Conservation (phyloP, 441 rosid species). For the Mallotus japonicus region DNA sequence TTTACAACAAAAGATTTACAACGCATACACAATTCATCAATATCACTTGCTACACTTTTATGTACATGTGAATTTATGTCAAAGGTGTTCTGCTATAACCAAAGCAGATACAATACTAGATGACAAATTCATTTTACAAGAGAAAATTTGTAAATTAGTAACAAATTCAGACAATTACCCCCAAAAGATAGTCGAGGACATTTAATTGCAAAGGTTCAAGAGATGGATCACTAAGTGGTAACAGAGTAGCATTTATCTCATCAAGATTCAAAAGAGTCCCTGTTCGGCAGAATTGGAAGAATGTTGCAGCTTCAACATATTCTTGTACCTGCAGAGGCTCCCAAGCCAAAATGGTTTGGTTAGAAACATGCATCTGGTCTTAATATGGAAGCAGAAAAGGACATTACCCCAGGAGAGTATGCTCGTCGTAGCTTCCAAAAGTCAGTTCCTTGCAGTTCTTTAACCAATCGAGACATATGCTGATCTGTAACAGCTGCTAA, state of each 20-base stretch:
- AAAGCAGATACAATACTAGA: neutral
- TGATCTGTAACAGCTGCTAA: constrained; percentile 58
- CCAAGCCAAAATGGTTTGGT: constrained; percentile 15
- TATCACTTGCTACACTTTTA: neutral
- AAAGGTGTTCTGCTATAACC: neutral
- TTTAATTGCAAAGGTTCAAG: constrained; percentile 75
- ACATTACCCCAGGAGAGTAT: constrained; percentile 80
- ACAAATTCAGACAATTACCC: constrained; percentile 47
- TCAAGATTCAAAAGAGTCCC: constrained; percentile 69
- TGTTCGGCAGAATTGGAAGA: constrained; percentile 71
- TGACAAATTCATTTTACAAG: neutral
- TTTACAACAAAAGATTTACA: neutral
- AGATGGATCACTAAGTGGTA: constrained; percentile 64
- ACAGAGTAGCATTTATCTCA: constrained; percentile 65
- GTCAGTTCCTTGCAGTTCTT: constrained; percentile 83
- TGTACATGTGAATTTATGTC: neutral
- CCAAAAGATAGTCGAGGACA: constrained; percentile 80
- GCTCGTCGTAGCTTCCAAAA: constrained; percentile 94
- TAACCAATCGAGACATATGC: constrained; percentile 59
- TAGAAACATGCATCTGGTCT: constrained; percentile 8
- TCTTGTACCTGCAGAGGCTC: constrained; percentile 70
- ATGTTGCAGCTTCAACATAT: constrained; percentile 90
- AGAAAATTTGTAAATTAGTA: constrained; percentile 9
- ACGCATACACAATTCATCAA: neutral
- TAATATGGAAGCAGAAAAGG: constrained; percentile 14